phyloP scores from a whole-genome alignment of 1,284 basidiomycete species.

The Ustilago cynodontis region DNA sequence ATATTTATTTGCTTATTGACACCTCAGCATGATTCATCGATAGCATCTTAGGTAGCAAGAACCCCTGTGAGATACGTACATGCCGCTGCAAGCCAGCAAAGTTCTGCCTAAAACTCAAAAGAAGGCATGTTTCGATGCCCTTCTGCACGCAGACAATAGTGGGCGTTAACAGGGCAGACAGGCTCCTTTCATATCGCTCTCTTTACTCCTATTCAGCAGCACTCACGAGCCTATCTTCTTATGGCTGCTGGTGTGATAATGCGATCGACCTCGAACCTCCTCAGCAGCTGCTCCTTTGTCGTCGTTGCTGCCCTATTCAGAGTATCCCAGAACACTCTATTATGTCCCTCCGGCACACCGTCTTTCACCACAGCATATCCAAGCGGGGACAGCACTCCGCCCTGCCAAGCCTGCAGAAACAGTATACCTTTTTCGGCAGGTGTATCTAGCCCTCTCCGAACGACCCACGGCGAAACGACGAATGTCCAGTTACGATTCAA shows the following conservation, averaged over 20 bases:
- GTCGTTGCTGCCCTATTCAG: conserved; percentile 2
- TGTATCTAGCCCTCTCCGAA: background rate
- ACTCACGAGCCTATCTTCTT: background rate
- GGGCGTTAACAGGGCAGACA: too few species aligned
- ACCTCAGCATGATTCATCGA: too few species aligned
- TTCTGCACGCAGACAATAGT: too few species aligned
- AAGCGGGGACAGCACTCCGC: background rate
- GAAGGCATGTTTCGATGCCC: too few species aligned
- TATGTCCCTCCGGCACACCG: conserved; percentile 13
- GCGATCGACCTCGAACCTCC: background rate
- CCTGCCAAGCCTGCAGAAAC: conserved; percentile 2
- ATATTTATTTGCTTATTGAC: too few species aligned
- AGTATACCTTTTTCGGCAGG: background rate
- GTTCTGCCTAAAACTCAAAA: too few species aligned
- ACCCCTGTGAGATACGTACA: too few species aligned
- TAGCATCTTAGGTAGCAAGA: too few species aligned
- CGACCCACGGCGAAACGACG: background rate
- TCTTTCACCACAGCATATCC: conserved; percentile 19
- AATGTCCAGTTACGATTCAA: background rate
- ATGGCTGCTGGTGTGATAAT: background rate
- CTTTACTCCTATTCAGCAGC: too few species aligned
- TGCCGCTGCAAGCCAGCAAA: too few species aligned
- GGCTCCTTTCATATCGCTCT: too few species aligned
- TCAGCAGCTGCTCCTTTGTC: background rate
- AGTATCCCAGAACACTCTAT: conserved; percentile 11